These are phyloP conservation scores for Fusarium oligoseptatum DNA, from an alignment of 2,329 filamentous ascomycete species.

Conservation along the genomic window DNA sequence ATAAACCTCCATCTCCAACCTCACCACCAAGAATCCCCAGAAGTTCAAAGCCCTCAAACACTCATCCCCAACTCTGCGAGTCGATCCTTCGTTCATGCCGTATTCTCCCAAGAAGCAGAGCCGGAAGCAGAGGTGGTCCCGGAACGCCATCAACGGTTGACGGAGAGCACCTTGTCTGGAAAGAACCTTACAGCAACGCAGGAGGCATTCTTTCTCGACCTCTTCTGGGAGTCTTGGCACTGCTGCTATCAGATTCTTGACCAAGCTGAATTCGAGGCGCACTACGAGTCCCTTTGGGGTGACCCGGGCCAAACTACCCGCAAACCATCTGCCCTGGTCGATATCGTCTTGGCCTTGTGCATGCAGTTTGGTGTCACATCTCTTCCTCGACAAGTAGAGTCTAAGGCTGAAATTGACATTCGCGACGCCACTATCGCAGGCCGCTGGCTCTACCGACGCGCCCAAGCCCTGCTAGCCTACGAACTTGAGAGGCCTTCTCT, in stretches of 20 bases:
- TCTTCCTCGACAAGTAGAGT: conserved; percentile 11
- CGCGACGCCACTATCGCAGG: conserved; percentile 57
- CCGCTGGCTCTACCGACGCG: conserved; percentile 59
- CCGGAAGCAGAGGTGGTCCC: background rate
- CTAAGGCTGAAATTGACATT: conserved; percentile 1
- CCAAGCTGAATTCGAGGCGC: conserved; percentile 10
- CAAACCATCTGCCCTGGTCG: conserved; percentile 61
- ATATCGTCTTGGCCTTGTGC: conserved; percentile 63
- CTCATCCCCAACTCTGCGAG: background rate
- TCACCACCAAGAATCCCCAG: background rate
- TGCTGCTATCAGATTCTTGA: conserved; percentile 50
- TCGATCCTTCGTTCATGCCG: background rate
- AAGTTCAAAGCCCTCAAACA: background rate
- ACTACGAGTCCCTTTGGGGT: conserved; percentile 17
- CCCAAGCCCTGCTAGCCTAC: conserved; percentile 55
- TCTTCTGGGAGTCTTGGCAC: conserved; percentile 62
- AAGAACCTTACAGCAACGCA: conserved; percentile 50
- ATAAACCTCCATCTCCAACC: background rate
- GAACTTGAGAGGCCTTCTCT: background rate
- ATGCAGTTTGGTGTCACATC: conserved; percentile 59
- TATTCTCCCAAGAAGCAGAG: background rate
- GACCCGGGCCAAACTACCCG: conserved; percentile 38
- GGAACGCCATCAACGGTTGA: background rate
- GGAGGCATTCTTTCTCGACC: conserved; percentile 59
- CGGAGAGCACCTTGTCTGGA: background rate